These are phyloP conservation scores for Aspergillus leporis DNA, from an alignment of 495 filamentous ascomycete species.

Conservation along the genomic window DNA sequence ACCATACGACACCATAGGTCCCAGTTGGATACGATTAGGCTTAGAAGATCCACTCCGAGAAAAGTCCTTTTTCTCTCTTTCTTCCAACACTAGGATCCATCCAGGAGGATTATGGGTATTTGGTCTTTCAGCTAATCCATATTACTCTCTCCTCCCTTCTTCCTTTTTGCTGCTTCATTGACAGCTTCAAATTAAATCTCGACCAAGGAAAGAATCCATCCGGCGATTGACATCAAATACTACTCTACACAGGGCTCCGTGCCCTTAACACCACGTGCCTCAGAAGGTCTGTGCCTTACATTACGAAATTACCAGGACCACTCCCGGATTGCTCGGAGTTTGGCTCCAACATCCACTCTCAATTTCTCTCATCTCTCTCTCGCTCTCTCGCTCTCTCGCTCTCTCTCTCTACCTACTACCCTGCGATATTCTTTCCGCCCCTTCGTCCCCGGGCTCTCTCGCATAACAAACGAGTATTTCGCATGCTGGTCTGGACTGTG, in stretches of 20 bases:
- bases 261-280: background rate
- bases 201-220: background rate
- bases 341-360: background rate
- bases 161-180: background rate
- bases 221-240: background rate
- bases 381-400: background rate
- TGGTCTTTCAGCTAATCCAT: background rate
- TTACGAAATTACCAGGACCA: conserved; percentile 3
- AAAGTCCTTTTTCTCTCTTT: conserved; percentile 4
- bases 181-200: background rate
- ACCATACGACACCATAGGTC: background rate
- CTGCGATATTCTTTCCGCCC: background rate
- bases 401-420: background rate
- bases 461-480: background rate
- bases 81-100: background rate
- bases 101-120: background rate
- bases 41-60: background rate
- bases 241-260: background rate
- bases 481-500: conserved; percentile 5
- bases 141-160: background rate
- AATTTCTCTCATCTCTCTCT: background rate
- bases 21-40: background rate
- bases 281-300: conserved; percentile 4
- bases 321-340: background rate
- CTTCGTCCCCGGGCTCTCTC: background rate